A percentile compares a stretch with the other conserved stretches of the same genome.
These are phyloP conservation scores for Arthrobotrys conoides DNA, from an alignment of 2,329 filamentous ascomycete genomes.

Conservation along the genomic window DNA sequence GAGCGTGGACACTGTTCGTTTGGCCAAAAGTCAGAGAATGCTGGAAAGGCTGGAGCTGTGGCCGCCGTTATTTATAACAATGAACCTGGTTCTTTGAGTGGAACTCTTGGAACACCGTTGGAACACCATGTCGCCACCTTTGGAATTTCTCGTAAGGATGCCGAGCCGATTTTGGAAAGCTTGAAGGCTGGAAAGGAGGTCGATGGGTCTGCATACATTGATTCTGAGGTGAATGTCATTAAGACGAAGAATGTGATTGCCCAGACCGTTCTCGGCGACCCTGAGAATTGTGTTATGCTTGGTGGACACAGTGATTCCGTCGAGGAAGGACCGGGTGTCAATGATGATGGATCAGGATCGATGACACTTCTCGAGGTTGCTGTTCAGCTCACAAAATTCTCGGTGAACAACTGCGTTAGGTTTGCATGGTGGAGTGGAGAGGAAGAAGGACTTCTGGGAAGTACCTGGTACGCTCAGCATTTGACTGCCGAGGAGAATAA, in stretches of 20 bases:
- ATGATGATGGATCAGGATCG: conserved; percentile 69
- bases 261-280: conserved; percentile 74
- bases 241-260: conserved; percentile 75
- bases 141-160: conserved; percentile 43
- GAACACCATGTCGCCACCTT: conserved; percentile 56
- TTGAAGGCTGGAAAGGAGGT: conserved; percentile 68
- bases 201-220: conserved; percentile 74
- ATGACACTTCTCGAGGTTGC: conserved; percentile 75
- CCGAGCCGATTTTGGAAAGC: conserved; percentile 17
- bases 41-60: conserved; percentile 78
- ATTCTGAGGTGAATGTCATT: conserved; percentile 72
- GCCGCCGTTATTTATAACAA: conserved; percentile 84
- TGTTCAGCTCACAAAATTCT: conserved; percentile 73
- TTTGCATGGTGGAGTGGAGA: conserved; percentile 79
- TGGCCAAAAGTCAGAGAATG: conserved; percentile 77
- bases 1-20: conserved; percentile 80
- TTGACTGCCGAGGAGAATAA: conserved; percentile 74
- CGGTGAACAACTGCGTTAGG: conserved; percentile 76
- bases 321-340: conserved; percentile 73
- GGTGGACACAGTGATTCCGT: conserved; percentile 77
- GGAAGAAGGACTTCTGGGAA: conserved; percentile 77
- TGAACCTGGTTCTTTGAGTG: conserved; percentile 74
- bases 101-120: conserved; percentile 76
- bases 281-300: conserved; percentile 76
- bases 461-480: conserved; percentile 73